Percentiles rank a stretch among this genome's conserved stretches.
These are phyloP conservation scores for Botrytis squamosa DNA, from an alignment of 2,329 filamentous ascomycete genomes.

Conservation along the genomic window DNA sequence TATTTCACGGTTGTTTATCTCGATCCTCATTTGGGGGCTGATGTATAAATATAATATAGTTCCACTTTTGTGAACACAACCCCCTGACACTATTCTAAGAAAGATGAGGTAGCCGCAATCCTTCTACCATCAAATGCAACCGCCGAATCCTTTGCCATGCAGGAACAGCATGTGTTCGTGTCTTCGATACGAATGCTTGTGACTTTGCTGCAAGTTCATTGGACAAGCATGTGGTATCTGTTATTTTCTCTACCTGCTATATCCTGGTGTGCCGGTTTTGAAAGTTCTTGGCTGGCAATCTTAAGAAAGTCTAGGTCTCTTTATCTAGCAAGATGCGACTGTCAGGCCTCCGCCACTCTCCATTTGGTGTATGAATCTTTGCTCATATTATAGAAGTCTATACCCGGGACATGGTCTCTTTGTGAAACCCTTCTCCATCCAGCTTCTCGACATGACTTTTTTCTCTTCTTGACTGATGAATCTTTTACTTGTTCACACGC, in stretches of 20 bases:
- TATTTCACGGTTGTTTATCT: background rate
- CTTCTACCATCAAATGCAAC: constrained; percentile 8
- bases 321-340: background rate
- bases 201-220: background rate
- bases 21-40: constrained; percentile 9
- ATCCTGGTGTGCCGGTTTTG: background rate
- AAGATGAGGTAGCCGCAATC: constrained; percentile 9
- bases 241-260: background rate
- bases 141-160: constrained; percentile 15
- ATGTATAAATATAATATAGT: constrained; percentile 2
- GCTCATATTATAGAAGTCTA: background rate
- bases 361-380: background rate
- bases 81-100: constrained; percentile 18
- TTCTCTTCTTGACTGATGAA: background rate
- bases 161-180: background rate
- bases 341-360: background rate
- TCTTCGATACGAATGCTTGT: background rate
- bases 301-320: background rate
- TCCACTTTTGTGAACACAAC: background rate
- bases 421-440: background rate
- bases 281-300: background rate
- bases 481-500: background rate
- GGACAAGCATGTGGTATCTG: background rate
- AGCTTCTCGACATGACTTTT: background rate
- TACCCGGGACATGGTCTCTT: background rate